Conservation (phyloP, 352 stramenopile genomes). For the Phytophthora sp. region DNA sequence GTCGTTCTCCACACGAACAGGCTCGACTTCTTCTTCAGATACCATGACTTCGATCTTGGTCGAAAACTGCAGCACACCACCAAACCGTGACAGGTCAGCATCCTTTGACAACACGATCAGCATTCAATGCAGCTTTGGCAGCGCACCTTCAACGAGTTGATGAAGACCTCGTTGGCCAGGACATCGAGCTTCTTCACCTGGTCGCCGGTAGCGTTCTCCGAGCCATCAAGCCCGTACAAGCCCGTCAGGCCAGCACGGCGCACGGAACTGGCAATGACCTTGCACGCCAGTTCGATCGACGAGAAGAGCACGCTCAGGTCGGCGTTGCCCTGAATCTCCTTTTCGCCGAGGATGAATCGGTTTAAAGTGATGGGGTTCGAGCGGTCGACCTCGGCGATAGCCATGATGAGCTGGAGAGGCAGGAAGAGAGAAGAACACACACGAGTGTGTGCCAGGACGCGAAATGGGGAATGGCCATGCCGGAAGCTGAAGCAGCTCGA, state of each 20-base stretch:
- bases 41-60: constrained; percentile 97
- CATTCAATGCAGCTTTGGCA: background rate
- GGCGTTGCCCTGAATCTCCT: constrained; percentile 91
- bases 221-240: constrained; percentile 94
- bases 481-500: background rate
- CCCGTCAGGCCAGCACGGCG: constrained; percentile 91
- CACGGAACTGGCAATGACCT: constrained; percentile 96
- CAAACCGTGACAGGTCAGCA: constrained; percentile 13
- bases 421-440: background rate
- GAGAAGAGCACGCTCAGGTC: constrained; percentile 96
- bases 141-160: constrained; percentile 91
- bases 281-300: constrained; percentile 95
- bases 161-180: constrained; percentile 97
- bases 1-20: constrained; percentile 92
- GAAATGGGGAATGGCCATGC: constrained; percentile 23
- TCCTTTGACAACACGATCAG: background rate
- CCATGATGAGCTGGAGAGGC: constrained; percentile 16
- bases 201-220: constrained; percentile 96
- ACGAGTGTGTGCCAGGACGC: constrained; percentile 14
- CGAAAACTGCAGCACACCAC: constrained; percentile 69
- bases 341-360: constrained; percentile 92
- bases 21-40: constrained; percentile 97
- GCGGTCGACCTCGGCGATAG: constrained; percentile 55
- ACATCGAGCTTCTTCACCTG: constrained; percentile 99
- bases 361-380: constrained; percentile 92